Evolutionary conservation across 345 rosid species (phyloP), one percentile per base, ranked within the genome.

Genomic region (Punica granatum): DNA sequence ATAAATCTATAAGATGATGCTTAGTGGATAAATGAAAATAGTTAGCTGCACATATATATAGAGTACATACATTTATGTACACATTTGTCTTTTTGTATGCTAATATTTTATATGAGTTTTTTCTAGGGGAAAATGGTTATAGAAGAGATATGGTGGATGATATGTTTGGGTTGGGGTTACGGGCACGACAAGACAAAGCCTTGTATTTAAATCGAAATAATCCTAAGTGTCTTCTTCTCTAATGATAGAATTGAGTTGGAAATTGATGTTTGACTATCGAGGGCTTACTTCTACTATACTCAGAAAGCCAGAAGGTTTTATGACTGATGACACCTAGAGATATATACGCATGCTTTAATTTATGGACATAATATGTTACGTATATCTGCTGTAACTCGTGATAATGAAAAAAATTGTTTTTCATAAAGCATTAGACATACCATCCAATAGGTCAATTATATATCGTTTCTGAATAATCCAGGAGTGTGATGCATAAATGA

Each of bases 181-280:
- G 67, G 72, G 66, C 53, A 69, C 72, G 72, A 37, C 0, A 69
- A 69, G 59, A 9, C 65, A 61, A 35, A 33, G 6, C 36, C 46
- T 23, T 26, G 35, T 39, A 46, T 19, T 28, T 65, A n/a, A n/a
- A 43, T 46, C n/a, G n/a, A 23, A 43, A n/a, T n/a, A 46, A 18
- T 46, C 19, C 19, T 1, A 46, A 19, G n/a, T 46, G 53, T 46
- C 53, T 46, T 46, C 7, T 46, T 46, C n/a, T n/a, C n/a, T 18
- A 46, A 46, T 23, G 30, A 9, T 53, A 1, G 59, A 53, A 23
- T 5, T 23, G 59, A 53, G 59, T 53, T 53, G 59, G 59, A 25
- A 23, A 44, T 37, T 37, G 12, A 53, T 53, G 28, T 53, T 53
- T 25, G 31, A 53, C 59, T 53, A 53, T 53, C 4, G 14, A 46